Evolutionary conservation across 345 rosid genomes (phyloP).

Genomic region (Excoecaria agallocha): DNA sequence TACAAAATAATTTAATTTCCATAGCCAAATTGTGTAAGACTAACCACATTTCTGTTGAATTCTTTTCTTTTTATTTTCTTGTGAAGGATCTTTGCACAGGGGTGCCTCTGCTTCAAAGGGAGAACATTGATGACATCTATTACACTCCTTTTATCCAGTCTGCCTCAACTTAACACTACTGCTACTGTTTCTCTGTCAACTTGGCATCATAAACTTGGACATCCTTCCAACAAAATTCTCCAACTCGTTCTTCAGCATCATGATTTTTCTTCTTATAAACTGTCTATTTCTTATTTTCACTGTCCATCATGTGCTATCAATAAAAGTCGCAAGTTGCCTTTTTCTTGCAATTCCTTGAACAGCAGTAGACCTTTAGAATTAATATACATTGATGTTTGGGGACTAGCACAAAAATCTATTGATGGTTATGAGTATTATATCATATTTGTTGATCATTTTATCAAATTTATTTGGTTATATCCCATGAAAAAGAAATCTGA

Average conservation of each 20-base stretch:
- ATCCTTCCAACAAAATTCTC: background rate
- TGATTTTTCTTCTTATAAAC: background rate
- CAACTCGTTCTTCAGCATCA: background rate
- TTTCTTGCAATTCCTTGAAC: background rate
- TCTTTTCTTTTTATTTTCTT: constrained; percentile 5
- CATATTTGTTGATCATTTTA: background rate
- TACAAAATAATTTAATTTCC: background rate
- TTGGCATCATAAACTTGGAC: background rate
- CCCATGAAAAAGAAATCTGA: background rate
- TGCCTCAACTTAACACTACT: background rate
- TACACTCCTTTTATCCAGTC: background rate
- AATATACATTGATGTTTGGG: background rate
- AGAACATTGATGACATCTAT: background rate
- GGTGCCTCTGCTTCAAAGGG: background rate
- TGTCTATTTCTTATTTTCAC: background rate
- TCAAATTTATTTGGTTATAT: background rate
- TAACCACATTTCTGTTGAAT: background rate
- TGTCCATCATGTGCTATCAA: background rate
- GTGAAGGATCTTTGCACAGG: background rate
- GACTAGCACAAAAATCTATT: background rate
- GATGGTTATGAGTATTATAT: constrained; percentile 2
- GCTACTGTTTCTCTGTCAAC: background rate
- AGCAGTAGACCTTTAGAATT: background rate
- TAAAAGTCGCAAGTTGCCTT: background rate
- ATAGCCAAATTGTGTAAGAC: no score